These are phyloP conservation scores for Dalbergia cochinchinensis DNA, from an alignment of 306 rosid genomes.

Conservation along the genomic window DNA sequence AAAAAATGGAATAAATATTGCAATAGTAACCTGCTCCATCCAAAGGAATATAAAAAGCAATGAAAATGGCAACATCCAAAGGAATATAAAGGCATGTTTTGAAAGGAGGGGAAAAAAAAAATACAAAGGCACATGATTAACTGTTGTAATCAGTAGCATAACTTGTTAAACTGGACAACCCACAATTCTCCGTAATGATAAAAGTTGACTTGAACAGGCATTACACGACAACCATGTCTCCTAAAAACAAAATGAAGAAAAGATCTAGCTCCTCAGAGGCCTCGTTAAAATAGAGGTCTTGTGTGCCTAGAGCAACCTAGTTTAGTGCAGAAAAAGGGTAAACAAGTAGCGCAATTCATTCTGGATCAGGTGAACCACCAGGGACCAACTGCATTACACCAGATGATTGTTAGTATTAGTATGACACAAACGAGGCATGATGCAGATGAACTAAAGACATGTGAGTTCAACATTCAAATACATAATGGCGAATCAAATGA, in stretches of 20 bases:
- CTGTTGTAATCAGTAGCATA: constrained; percentile 26
- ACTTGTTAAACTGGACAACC: constrained; percentile 30
- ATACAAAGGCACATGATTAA: background rate
- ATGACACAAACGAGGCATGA: background rate
- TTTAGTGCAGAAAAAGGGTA: constrained; percentile 1
- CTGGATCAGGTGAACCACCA: constrained; percentile 87
- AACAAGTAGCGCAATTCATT: constrained; percentile 53
- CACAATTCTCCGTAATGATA: constrained; percentile 32
- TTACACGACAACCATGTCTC: constrained; percentile 46
- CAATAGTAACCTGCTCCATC: too few relatives aligned
- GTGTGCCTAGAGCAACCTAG: constrained; percentile 44
- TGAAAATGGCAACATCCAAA: background rate
- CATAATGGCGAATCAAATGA: constrained; percentile 4
- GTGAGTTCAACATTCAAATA: background rate
- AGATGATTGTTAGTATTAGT: constrained; percentile 22
- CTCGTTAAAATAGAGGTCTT: constrained; percentile 51
- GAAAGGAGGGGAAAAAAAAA: background rate
- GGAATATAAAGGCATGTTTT: background rate
- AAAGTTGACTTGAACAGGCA: constrained; percentile 32
- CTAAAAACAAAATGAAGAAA: constrained; percentile 35
- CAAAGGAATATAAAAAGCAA: background rate
- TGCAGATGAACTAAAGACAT: background rate
- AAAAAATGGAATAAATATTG: too few relatives aligned
- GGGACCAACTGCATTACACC: constrained; percentile 78
- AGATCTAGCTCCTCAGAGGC: constrained; percentile 43